Evolutionary conservation across 371 early-diverging fungal species (phyloP).

Genomic region (Haplosporangium sp.): DNA sequence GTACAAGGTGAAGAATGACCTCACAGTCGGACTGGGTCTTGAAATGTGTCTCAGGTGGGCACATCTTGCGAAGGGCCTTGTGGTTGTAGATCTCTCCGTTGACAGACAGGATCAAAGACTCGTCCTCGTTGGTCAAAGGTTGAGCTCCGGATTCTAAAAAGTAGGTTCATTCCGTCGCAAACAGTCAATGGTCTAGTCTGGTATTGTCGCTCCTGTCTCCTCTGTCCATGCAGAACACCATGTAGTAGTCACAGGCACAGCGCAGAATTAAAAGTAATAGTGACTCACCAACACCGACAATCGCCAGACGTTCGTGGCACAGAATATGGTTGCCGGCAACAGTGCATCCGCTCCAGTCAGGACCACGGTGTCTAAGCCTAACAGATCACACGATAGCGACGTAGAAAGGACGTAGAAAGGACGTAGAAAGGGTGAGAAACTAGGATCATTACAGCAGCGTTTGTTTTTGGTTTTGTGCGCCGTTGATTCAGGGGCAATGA

Average conservation of each 20-base stretch:
- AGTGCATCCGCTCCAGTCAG: conserved; percentile 95
- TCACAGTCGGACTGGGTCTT: conserved; percentile 98
- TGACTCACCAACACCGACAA: conserved; percentile 92
- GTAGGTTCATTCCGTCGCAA: not conserved
- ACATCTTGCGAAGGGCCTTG: conserved; percentile 83
- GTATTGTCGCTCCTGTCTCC: no score
- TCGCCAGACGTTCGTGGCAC: conserved; percentile 97
- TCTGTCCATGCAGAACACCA: not conserved
- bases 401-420: not conserved
- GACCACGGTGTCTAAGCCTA: conserved; percentile 93
- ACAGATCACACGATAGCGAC: not conserved
- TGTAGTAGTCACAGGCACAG: not conserved
- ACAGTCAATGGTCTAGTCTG: no score
- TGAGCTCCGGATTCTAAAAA: conserved; percentile 89
- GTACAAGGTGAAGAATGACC: conserved; percentile 92
- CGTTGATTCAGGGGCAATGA: not conserved
- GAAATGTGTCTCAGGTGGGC: conserved; percentile 73
- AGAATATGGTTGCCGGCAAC: conserved; percentile 85
- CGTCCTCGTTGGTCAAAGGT: conserved; percentile 93
- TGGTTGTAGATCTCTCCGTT: conserved; percentile 99
- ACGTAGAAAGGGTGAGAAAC: not conserved
- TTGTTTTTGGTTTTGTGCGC: not conserved
- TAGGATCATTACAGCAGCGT: no score
- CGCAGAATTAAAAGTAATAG: not conserved
- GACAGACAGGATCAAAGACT: conserved; percentile 84